Conservation (phyloP, 176 grass and related monocot species). For the Aegilops speltoides region DNA sequence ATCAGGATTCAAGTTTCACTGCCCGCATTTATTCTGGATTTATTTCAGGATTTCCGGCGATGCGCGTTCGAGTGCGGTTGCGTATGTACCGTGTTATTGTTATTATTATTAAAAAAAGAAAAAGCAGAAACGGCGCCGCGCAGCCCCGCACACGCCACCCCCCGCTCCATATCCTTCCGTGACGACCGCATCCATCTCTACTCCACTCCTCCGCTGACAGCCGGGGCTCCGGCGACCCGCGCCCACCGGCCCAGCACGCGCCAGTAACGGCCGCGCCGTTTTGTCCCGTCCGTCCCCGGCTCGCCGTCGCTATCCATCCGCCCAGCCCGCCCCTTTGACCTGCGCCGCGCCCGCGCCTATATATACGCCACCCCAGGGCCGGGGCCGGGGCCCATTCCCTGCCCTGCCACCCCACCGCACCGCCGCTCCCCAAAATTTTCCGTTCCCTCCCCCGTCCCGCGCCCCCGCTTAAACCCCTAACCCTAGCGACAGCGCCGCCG, state of each 20-base stretch:
- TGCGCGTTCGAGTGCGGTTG: too few species aligned
- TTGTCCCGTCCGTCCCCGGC: background rate
- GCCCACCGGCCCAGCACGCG: background rate
- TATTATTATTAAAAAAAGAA: too few species aligned
- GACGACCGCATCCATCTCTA: too few species aligned
- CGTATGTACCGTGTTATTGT: too few species aligned
- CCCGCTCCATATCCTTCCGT: too few species aligned
- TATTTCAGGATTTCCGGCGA: too few species aligned
- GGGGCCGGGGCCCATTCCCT: background rate
- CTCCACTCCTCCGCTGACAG: too few species aligned
- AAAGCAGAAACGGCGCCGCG: too few species aligned
- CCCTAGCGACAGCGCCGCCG: slow-evolving; percentile 23
- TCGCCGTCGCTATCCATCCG: background rate
- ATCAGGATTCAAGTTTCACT: fast-evolving
- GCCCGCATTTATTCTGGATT: too few species aligned
- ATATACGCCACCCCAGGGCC: background rate
- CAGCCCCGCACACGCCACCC: too few species aligned
- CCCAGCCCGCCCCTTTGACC: background rate
- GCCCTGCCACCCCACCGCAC: too few species aligned
- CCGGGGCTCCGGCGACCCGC: background rate
- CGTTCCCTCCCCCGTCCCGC: background rate
- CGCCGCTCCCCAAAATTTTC: background rate
- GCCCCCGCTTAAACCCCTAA: slow-evolving; percentile 32
- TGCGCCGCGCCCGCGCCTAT: background rate
- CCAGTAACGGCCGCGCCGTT: background rate